Base-by-base conservation (phyloP, 371 early-diverging fungal genomes). In the Apophysomyces variabilis region DNA sequence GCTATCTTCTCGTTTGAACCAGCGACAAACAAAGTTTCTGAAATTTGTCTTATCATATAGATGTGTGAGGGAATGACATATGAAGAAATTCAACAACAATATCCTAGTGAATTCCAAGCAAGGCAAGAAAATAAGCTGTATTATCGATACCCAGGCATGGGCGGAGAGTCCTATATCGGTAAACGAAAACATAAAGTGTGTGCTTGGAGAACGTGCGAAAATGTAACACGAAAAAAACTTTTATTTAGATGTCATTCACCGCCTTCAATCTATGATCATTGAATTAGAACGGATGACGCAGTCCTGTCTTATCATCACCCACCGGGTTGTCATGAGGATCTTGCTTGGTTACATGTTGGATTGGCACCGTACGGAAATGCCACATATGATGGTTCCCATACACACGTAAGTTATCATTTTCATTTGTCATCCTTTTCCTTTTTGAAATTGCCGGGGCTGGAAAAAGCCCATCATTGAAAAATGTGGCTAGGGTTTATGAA, bases 71-170 rank as follows among this genome's bases (percentile, higher is more conserved):
- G 81, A 5, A 77, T 89, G 78, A 82, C 89, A 0, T 87, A 87
- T 63, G 80, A 74, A 9, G 90, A 95, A 60, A 93, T 95, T 62
- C 79, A 91, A 63, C 36, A 71, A 58, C 65, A 70, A 36, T 88
- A 87, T 65, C 94, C 94, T 4, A 75, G 83, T 7, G 92, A 93
- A 61, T 91, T 81, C 66, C 64, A 75, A 38, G 86, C 86, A 44
- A 83, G 94, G 38, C 76, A 82, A 63, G 73, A 77, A 36, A 88
- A 91, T 72, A 94, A 95, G 72, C 78, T 95, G 14, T 82, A 85
- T 64, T 94, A 92, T 66, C 79, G 95, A 38, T 95, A 94, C 72
- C 93, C 94, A 9, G 94, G 94, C 9, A 85, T 90, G 70, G 94
- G 95, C 41, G 94, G 94, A 3, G 94, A 95, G 69, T 90, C 90